A percentile compares a stretch with the other conserved stretches of the same genome.
Conservation (phyloP, 371 early-diverging fungal species). For the Chytridium lagenaria region DNA sequence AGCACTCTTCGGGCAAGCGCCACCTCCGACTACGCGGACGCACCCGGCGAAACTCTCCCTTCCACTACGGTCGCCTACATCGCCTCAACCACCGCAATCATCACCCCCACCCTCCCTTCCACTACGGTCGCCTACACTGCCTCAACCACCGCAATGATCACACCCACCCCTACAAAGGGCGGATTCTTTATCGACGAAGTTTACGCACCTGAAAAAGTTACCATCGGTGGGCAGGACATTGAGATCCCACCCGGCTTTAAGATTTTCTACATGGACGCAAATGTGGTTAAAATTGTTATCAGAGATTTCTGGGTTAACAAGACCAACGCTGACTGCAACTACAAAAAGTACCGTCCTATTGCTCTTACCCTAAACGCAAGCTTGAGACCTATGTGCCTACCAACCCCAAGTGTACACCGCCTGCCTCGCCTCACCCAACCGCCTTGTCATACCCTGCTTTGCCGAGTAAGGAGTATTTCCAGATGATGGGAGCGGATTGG, state of each 20-base stretch:
- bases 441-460: background rate
- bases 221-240: background rate
- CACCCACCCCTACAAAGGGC: background rate
- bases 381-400: background rate
- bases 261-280: background rate
- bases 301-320: background rate
- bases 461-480: background rate
- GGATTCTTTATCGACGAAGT: background rate
- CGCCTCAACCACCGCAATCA: too few species aligned
- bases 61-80: too few species aligned
- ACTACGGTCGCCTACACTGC: background rate
- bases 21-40: too few species aligned
- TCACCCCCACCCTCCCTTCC: background rate
- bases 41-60: too few species aligned
- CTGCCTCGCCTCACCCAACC: constrained; percentile 1
- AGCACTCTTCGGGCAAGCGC: too few species aligned
- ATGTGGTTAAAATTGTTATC: background rate
- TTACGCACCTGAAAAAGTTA: background rate
- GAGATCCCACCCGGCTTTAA: background rate
- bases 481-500: background rate
- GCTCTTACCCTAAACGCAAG: background rate
- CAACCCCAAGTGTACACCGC: constrained; percentile 4
- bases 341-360: background rate
- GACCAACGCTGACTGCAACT: background rate
- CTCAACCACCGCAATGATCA: background rate